Evolutionary conservation across 2,329 filamentous ascomycete species (phyloP).

Genomic region (Dothistroma septosporum): DNA sequence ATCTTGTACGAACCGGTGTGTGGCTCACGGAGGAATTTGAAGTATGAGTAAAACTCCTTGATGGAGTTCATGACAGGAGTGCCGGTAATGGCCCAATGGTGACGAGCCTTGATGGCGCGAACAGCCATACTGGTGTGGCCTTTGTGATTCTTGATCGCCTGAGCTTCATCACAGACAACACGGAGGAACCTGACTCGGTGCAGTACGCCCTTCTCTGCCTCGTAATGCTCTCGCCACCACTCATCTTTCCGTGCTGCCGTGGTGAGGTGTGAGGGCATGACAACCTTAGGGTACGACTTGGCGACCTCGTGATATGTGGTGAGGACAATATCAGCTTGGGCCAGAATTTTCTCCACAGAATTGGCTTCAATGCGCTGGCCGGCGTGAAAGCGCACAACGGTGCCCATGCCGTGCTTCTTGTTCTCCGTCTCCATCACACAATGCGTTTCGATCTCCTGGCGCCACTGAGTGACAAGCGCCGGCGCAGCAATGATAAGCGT

Average conservation of each 20-base stretch:
- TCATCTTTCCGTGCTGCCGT: conserved; percentile 39
- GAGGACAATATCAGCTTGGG: conserved; percentile 31
- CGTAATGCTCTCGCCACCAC: conserved; percentile 36
- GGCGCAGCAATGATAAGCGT: conserved; percentile 45
- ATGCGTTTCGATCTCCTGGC: conserved; percentile 29
- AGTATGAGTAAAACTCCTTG: conserved; percentile 39
- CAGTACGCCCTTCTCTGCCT: conserved; percentile 35
- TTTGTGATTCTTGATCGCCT: conserved; percentile 76
- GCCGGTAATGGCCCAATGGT: conserved; percentile 44
- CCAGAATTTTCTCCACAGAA: conserved; percentile 11
- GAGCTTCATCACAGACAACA: conserved; percentile 82
- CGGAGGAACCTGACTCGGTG: conserved; percentile 47
- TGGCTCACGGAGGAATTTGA: conserved; percentile 44
- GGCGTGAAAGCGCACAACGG: conserved; percentile 18
- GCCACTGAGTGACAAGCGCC: conserved; percentile 41
- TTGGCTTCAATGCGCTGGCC: conserved; percentile 9
- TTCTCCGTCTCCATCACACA: conserved; percentile 13
- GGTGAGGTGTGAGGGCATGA: conserved; percentile 36
- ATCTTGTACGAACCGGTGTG: conserved; percentile 39
- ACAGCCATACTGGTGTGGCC: conserved; percentile 45
- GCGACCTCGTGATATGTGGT: conserved; percentile 44
- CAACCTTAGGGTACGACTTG: conserved; percentile 41
- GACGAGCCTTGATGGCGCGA: conserved; percentile 37
- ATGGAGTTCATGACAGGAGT: conserved; percentile 40
- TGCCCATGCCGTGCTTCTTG: conserved; percentile 22